Percentiles rank a stretch among this genome's conserved stretches.
Conservation (phyloP, 2,329 filamentous ascomycete species). For the Colletotrichum nymphaeae region DNA sequence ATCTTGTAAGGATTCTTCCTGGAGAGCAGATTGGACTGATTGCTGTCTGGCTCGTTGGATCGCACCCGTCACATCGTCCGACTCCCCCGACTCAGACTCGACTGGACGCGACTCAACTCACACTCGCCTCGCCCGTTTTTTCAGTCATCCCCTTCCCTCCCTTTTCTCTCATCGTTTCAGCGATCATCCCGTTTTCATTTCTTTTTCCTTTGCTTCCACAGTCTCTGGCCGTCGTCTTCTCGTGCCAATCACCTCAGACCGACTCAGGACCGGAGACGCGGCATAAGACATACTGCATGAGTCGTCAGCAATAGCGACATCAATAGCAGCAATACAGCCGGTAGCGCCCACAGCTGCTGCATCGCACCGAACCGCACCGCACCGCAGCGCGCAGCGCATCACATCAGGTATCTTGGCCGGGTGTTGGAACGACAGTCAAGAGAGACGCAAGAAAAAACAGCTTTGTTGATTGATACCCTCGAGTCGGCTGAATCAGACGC, state of each 20-base stretch:
- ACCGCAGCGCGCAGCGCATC: neutral
- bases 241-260: constrained; percentile 1
- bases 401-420: neutral
- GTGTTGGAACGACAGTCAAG: neutral
- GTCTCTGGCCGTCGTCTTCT: neutral
- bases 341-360: neutral
- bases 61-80: constrained; percentile 3
- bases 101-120: neutral
- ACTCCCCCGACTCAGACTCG: neutral
- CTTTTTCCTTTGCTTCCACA: neutral
- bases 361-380: neutral
- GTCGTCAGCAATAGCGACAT: constrained; percentile 12
- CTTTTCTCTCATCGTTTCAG: neutral
- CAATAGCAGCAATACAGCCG: neutral
- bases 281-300: neutral
- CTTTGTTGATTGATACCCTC: neutral
- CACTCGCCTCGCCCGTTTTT: neutral
- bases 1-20: neutral
- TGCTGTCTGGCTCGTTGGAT: neutral
- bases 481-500: neutral
- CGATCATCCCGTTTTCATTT: constrained; percentile 2
- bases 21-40: neutral
- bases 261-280: neutral
- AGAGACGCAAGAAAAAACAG: neutral
- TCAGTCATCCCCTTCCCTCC: neutral